A percentile compares a stretch with the other conserved stretches of the same genome.
These are phyloP conservation scores for Nigrospora oryzae DNA, from an alignment of 2,329 filamentous ascomycete genomes.

Conservation along the genomic window DNA sequence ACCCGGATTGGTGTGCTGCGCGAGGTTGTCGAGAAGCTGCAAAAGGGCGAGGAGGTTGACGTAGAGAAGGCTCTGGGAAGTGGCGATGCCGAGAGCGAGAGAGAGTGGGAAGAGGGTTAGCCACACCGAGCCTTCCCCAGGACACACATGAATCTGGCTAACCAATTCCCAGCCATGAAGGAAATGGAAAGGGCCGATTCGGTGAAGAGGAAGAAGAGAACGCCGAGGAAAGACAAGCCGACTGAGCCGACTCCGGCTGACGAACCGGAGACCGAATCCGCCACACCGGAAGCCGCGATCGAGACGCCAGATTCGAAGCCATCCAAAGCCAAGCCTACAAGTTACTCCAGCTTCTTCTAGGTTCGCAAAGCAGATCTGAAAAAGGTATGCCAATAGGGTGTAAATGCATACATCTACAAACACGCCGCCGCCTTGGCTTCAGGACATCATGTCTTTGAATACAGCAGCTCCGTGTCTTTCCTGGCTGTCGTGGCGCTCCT, in stretches of 20 bases:
- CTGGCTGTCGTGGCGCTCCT: slow-evolving; percentile 9
- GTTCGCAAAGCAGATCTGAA: not conserved
- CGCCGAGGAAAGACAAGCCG: slow-evolving; percentile 33
- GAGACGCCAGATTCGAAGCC: slow-evolving; percentile 7
- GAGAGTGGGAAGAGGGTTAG: slow-evolving; percentile 74
- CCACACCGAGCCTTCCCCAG: not conserved
- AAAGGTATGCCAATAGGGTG: slow-evolving; percentile 4
- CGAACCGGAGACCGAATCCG: slow-evolving; percentile 10
- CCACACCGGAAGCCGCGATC: slow-evolving; percentile 7
- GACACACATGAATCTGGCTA: not conserved
- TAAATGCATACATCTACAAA: slow-evolving; percentile 6
- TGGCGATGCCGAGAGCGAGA: slow-evolving; percentile 65
- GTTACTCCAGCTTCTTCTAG: slow-evolving; percentile 43
- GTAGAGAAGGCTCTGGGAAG: slow-evolving; percentile 77
- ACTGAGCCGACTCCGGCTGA: slow-evolving; percentile 19
- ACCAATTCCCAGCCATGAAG: slow-evolving; percentile 42
- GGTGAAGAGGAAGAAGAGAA: slow-evolving; percentile 24
- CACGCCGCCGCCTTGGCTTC: slow-evolving; percentile 4
- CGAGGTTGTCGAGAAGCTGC: slow-evolving; percentile 65
- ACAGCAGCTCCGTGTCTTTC: slow-evolving; percentile 23
- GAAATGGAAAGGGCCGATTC: slow-evolving; percentile 59
- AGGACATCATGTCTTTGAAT: slow-evolving; percentile 56
- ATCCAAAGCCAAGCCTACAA: slow-evolving; percentile 12
- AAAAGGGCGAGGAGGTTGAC: slow-evolving; percentile 70
- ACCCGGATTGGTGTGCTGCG: slow-evolving; percentile 67